Conservation (phyloP, 345 rosid species). For the Lepidium africanum region DNA sequence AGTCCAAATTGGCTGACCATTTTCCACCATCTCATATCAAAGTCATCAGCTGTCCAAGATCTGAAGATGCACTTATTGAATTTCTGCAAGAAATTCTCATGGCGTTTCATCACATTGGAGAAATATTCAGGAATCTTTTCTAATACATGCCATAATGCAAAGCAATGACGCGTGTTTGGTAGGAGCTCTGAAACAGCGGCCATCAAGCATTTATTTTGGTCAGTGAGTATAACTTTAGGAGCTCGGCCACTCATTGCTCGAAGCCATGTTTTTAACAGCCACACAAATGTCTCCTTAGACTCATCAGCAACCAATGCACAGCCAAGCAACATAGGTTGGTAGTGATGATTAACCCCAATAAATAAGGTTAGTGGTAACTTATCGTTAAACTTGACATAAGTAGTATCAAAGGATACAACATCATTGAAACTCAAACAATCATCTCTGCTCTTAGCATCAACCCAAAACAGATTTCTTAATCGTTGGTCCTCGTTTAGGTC, state of each 20-base stretch:
- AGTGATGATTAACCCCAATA: conserved; percentile 43
- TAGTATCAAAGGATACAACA: conserved; percentile 43
- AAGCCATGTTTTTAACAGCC: conserved; percentile 44
- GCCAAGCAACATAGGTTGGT: conserved; percentile 37
- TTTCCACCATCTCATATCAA: conserved; percentile 61
- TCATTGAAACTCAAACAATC: conserved; percentile 37
- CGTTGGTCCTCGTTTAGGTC: conserved; percentile 39
- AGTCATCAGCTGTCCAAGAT: conserved; percentile 53
- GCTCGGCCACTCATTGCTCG: conserved; percentile 42
- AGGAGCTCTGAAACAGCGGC: conserved; percentile 30
- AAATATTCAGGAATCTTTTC: conserved; percentile 39
- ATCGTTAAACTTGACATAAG: conserved; percentile 38
- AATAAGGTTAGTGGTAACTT: conserved; percentile 41
- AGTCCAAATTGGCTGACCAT: conserved; percentile 53
- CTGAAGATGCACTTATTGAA: conserved; percentile 59
- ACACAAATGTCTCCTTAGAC: conserved; percentile 30
- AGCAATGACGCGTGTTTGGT: conserved; percentile 37
- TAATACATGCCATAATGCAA: conserved; percentile 41
- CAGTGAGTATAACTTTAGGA: conserved; percentile 38
- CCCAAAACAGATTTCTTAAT: conserved; percentile 39
- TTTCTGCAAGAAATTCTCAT: conserved; percentile 46
- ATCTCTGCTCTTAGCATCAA: conserved; percentile 42
- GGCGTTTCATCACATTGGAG: conserved; percentile 34
- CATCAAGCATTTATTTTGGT: conserved; percentile 39
- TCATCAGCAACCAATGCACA: conserved; percentile 45